Base-by-base conservation (phyloP, 805 yeast genomes). In the Priceomyces medius region DNA sequence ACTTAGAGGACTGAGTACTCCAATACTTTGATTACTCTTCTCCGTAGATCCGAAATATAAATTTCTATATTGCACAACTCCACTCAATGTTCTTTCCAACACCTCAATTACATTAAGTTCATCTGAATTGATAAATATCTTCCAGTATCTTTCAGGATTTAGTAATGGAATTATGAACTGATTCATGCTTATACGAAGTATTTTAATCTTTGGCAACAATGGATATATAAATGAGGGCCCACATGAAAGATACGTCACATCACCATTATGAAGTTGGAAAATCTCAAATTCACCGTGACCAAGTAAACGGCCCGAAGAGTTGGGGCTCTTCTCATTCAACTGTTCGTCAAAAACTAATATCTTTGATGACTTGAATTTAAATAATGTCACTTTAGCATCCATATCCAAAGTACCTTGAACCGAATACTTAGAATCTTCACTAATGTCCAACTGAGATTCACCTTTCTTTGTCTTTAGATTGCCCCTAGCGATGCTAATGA, bases 71-170 rank as follows among this genome's bases (percentile, higher is more conserved):
- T 59, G 61, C 19, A 76, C 74, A 17, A 66, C 63, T 6, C 50
- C 47, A 26, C 60, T 64, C 33, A 81, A 66, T 20, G 76, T 71
- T 2, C 17, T 18, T 43, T 65, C 70, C 37, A 73, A 55, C 16
- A 47, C 46, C 3, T 47, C 44, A 4, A 73, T 46, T 2, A 56
- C 55, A 7, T 46, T 41, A 1, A 42, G 38, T 34, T 69, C 66
- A 3, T 53, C 57, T 0, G 73, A 54, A 34, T 59, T 61, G 4
- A 77, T 50, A 26, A 64, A 61, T 7, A 78, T 67, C 44, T 72
- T 73, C 95, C 95, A 87, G 59, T 79, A 85, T 51, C 91, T 65
- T 47, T 80, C 83, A 0, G 95, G 95, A 51, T 85, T 85, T 20
- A 78, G 79, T 43, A 87, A 70, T 0, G 88, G 82, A 13, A 86